Base-by-base conservation (phyloP, 768 basidiomycete genomes). In the Clitopilus hobsonii region DNA sequence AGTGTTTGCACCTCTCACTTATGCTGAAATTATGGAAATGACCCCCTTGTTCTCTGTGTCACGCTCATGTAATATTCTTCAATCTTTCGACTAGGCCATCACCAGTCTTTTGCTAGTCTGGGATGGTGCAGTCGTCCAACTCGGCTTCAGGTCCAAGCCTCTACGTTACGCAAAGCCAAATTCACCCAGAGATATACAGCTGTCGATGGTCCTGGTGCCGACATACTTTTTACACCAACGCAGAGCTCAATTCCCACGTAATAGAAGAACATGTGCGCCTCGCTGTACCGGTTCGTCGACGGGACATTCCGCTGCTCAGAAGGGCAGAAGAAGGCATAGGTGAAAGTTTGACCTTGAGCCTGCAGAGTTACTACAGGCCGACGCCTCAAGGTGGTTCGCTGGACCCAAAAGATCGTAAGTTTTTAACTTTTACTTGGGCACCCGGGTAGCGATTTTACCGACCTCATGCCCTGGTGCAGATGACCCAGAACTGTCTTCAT, bases 151-250 rank as follows among this genome's bases (percentile, higher is more conserved):
- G 5, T 20, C 11, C 41, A 4, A 5, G 5, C n/a, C 41, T 45
- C 3, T 45, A 45, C 11, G 41, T 48, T n/a, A 47, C 51, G 4
- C 62, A 56, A 29, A 49, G 49, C 22, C 61, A 58, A 51, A 38
- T 38, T 20, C 26, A 38, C 10, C 41, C 60, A 25, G 58, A 58
- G 25, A 56, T 67, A 6, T 57, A 74, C 56, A 60, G 69, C 11
- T 85, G 83, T 65, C 70, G 68, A 53, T 84, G 83, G 84, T 71
- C 70, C 5, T 80, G 80, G 78, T 86, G 84, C 52, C 69, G 77
- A 2, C 64, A 64, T 8, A 68, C 68, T 2, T 84, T 78, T 54
- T 45, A 62, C 8, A 70, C 60, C 24, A 65, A 69, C n/a, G 57
- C 63, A 2, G 72, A 72, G 14, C 74, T 84, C 24, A 62, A 68